These are phyloP conservation scores for Nannochloris sp. DNA, from an alignment of 139 green algal species.

Conservation along the genomic window DNA sequence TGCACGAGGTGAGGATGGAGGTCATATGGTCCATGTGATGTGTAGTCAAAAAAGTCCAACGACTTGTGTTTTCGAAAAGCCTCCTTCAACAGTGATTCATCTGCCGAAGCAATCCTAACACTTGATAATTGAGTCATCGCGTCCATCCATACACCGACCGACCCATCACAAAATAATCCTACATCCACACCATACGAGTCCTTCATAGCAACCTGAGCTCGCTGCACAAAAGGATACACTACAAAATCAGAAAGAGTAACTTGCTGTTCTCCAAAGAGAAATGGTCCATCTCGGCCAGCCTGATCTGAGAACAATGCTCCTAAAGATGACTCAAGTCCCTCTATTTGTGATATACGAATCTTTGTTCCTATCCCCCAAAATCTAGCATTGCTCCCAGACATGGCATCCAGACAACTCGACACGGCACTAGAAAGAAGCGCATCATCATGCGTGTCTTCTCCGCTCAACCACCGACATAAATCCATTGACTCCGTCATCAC, in stretches of 20 bases:
- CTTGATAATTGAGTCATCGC: constrained; percentile 24
- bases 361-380: constrained; percentile 37
- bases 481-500: constrained; percentile 27
- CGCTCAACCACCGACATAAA: constrained; percentile 30
- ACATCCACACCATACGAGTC: constrained; percentile 13
- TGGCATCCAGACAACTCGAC: not conserved
- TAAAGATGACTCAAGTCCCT: constrained; percentile 25
- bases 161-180: not conserved
- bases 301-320: not conserved
- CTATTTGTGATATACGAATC: constrained; percentile 22
- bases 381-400: constrained; percentile 22
- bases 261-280: constrained; percentile 17
- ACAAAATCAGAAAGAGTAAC: constrained; percentile 27
- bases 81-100: constrained; percentile 20
- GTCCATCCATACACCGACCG: constrained; percentile 22
- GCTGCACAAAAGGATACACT: constrained; percentile 29
- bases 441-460: not conserved
- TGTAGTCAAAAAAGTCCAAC: constrained; percentile 64
- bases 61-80: constrained; percentile 31
- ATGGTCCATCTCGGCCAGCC: constrained; percentile 24
- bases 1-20: constrained; percentile 42
- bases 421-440: not conserved
- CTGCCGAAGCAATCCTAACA: constrained; percentile 17
- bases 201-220: constrained; percentile 20
- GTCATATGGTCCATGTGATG: constrained; percentile 18